Conservation (phyloP, 306 rosid species). For the Glycine tomentella region DNA sequence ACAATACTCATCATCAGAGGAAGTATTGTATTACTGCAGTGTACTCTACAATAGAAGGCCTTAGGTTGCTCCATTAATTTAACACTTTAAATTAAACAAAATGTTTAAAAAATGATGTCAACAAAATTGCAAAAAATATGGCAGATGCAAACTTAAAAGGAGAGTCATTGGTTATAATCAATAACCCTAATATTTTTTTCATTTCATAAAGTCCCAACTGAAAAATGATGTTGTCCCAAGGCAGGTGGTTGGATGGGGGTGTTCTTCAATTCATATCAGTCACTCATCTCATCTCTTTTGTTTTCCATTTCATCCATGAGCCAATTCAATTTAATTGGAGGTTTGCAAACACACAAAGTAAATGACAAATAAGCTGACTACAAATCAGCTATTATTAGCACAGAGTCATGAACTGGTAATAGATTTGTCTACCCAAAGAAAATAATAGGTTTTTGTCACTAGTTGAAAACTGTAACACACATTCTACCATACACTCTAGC, state of each 20-base stretch:
- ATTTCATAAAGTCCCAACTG: not conserved
- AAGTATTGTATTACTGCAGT: slow-evolving; percentile 7
- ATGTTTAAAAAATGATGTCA: not conserved
- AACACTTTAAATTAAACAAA: not conserved
- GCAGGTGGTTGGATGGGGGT: slow-evolving; percentile 3
- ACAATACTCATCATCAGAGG: not conserved
- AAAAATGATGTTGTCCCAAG: not conserved
- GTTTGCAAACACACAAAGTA: not conserved
- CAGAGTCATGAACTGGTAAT: not conserved
- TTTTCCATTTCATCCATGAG: slow-evolving; percentile 10
- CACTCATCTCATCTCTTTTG: not conserved
- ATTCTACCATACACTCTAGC: not conserved
- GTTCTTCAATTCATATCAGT: slow-evolving; percentile 17
- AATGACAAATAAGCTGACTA: not conserved
- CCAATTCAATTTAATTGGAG: not conserved
- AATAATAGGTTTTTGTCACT: not conserved
- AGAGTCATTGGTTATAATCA: not conserved
- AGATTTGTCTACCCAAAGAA: slow-evolving; percentile 3
- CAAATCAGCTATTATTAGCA: not conserved
- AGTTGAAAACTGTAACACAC: slow-evolving; percentile 1
- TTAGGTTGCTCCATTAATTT: not conserved
- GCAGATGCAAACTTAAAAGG: not conserved
- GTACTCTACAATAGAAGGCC: slow-evolving; percentile 23
- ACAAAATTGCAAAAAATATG: not conserved
- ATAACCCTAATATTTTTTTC: not conserved